These are phyloP conservation scores for Ophiobolus disseminans DNA, from an alignment of 2,329 filamentous ascomycete species.

Conservation along the genomic window DNA sequence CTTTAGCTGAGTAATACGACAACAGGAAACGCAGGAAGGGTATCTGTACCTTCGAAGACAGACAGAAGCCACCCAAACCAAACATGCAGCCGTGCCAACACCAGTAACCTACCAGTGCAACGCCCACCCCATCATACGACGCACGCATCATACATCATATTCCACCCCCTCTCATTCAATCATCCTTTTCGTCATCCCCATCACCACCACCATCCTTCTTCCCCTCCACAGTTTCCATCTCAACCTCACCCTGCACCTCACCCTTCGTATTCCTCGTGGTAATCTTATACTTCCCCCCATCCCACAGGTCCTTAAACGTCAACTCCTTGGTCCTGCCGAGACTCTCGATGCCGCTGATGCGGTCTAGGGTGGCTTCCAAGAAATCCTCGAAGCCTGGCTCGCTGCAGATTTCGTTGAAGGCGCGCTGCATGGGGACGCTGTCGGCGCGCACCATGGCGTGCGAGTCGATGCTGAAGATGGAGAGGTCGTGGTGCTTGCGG, in stretches of 20 bases:
- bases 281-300: slow-evolving; percentile 74
- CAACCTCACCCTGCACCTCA: slow-evolving; percentile 34
- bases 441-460: slow-evolving; percentile 87
- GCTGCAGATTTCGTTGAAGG: slow-evolving; percentile 83
- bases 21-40: no score
- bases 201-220: slow-evolving; percentile 36
- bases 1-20: no score
- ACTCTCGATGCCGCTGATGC: slow-evolving; percentile 92
- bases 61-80: no score
- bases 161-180: slow-evolving; percentile 4
- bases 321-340: slow-evolving; percentile 92
- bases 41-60: no score
- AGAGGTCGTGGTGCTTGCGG: slow-evolving; percentile 87
- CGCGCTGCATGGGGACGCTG: slow-evolving; percentile 93
- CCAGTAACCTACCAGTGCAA: no score
- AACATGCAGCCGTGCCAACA: no score
- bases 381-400: slow-evolving; percentile 80
- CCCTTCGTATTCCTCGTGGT: slow-evolving; percentile 41
- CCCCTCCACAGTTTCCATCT: slow-evolving; percentile 42
- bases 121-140: no score
- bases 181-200: slow-evolving; percentile 15
- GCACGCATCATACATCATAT: neutral
- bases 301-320: slow-evolving; percentile 91
- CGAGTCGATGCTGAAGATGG: slow-evolving; percentile 93
- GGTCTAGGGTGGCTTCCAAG: slow-evolving; percentile 79